Conservation (phyloP, 176 grass and related monocot genomes). For the Canna indica region DNA sequence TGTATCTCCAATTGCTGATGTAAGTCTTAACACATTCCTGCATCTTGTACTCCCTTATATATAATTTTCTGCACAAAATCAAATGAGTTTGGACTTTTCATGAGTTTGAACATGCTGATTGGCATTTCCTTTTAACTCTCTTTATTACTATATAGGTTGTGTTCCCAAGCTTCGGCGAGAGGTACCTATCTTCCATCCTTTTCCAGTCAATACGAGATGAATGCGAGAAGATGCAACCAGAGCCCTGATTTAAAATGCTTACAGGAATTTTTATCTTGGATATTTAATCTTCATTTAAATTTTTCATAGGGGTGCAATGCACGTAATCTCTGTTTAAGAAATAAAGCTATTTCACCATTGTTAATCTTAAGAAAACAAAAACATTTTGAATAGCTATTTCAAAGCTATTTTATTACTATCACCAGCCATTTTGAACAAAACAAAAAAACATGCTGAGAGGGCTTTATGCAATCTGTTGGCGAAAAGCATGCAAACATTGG, state of each 20-base stretch:
- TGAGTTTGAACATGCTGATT: background rate
- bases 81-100: too few species aligned
- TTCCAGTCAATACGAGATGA: slow-evolving; percentile 84
- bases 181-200: slow-evolving; percentile 72
- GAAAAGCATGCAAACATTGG: too few species aligned
- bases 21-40: too few species aligned
- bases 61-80: too few species aligned
- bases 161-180: slow-evolving; percentile 94
- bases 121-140: background rate
- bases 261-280: background rate
- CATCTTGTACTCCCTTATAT: too few species aligned
- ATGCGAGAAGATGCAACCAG: slow-evolving; percentile 83
- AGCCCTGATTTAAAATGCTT: slow-evolving; percentile 31
- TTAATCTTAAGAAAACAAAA: too few species aligned
- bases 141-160: slow-evolving; percentile 44
- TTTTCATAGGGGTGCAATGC: background rate
- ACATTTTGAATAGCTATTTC: too few species aligned
- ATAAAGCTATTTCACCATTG: background rate
- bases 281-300: background rate
- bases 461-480: background rate
- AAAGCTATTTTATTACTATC: too few species aligned
- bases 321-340: background rate
- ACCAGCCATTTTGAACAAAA: background rate
- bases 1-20: too few species aligned
- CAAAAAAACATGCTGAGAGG: background rate